These are phyloP conservation scores for Penicillium sp. DNA, from an alignment of 2,329 filamentous ascomycete genomes.

Conservation along the genomic window DNA sequence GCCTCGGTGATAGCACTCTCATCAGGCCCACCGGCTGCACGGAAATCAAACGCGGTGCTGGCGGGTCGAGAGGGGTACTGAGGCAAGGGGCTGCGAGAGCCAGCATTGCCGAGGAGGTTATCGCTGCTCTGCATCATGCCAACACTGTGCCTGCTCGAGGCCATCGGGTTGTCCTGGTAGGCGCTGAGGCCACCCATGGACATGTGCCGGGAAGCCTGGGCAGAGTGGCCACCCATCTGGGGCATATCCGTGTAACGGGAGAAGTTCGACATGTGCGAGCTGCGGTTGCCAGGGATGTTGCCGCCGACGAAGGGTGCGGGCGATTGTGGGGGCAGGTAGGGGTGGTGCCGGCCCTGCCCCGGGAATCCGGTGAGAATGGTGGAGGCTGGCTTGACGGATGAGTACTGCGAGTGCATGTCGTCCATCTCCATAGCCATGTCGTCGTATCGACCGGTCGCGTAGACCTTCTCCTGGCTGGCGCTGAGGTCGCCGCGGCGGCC, in stretches of 20 bases:
- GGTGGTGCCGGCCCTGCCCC: slow-evolving; percentile 54
- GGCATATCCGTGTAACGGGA: slow-evolving; percentile 63
- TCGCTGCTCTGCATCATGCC: slow-evolving; percentile 45
- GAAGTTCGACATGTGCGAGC: slow-evolving; percentile 68
- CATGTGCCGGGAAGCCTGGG: slow-evolving; percentile 50
- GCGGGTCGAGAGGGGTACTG: slow-evolving; percentile 49
- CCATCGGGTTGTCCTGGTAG: slow-evolving; percentile 38
- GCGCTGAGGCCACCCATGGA: slow-evolving; percentile 56
- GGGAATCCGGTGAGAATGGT: slow-evolving; percentile 85
- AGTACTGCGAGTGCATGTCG: slow-evolving; percentile 95
- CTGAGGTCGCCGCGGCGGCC: slow-evolving; percentile 73
- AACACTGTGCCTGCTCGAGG: slow-evolving; percentile 41
- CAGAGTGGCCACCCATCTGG: slow-evolving; percentile 32
- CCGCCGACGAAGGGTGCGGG: slow-evolving; percentile 65
- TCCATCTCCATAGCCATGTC: slow-evolving; percentile 86
- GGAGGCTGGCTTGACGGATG: slow-evolving; percentile 78
- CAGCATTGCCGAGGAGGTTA: slow-evolving; percentile 39
- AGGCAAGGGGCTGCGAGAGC: slow-evolving; percentile 50
- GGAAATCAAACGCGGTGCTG: slow-evolving; percentile 58
- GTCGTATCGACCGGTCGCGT: slow-evolving; percentile 61
- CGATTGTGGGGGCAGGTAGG: slow-evolving; percentile 80
- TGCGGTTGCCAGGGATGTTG: slow-evolving; percentile 51
- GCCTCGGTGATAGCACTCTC: slow-evolving; percentile 79
- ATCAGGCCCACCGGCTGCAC: slow-evolving; percentile 62
- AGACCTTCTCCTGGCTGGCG: slow-evolving; percentile 60